A percentile compares a stretch with the other conserved stretches of the same genome.
phyloP scores from a whole-genome alignment of 768 basidiomycete species.

The Holtermannia corniformis region DNA sequence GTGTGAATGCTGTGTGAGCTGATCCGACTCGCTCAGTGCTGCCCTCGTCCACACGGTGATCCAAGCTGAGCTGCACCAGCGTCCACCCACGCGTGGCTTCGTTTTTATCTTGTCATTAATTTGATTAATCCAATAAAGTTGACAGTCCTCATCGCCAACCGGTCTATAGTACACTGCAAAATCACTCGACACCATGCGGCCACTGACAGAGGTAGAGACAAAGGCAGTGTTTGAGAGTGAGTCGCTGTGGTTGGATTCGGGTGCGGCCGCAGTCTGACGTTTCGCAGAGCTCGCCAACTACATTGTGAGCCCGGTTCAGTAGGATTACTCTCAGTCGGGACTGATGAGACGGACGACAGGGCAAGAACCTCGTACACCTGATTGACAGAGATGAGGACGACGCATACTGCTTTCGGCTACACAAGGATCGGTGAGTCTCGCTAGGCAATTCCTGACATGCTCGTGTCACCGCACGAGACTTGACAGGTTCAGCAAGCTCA shows the following conservation, averaged over 20 bases:
- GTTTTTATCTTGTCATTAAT: no score
- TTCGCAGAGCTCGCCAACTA: slow-evolving; percentile 78
- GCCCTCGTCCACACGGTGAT: not conserved
- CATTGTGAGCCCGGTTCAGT: slow-evolving; percentile 61
- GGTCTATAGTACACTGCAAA: not conserved
- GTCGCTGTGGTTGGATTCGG: slow-evolving; percentile 3
- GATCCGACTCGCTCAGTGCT: no score
- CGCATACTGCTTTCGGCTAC: slow-evolving; percentile 88
- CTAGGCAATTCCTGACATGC: not conserved
- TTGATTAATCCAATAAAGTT: not conserved
- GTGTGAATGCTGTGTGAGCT: not conserved
- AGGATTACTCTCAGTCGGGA: no score
- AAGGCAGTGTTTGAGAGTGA: slow-evolving; percentile 80
- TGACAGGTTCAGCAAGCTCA: not conserved
- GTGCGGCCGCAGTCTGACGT: slow-evolving; percentile 1
- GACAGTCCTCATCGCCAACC: not conserved
- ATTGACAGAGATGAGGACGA: slow-evolving; percentile 84
- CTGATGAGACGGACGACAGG: no score
- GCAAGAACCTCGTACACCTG: slow-evolving; percentile 89
- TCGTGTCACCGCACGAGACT: not conserved
- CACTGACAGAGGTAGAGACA: slow-evolving; percentile 92
- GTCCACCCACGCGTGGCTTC: no score
- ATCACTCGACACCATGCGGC: slow-evolving; percentile 77
- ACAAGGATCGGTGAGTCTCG: slow-evolving; percentile 59
- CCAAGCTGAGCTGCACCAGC: no score